phyloP scores from a whole-genome alignment of 1,284 basidiomycete genomes.

The Coniophora puteana region DNA sequence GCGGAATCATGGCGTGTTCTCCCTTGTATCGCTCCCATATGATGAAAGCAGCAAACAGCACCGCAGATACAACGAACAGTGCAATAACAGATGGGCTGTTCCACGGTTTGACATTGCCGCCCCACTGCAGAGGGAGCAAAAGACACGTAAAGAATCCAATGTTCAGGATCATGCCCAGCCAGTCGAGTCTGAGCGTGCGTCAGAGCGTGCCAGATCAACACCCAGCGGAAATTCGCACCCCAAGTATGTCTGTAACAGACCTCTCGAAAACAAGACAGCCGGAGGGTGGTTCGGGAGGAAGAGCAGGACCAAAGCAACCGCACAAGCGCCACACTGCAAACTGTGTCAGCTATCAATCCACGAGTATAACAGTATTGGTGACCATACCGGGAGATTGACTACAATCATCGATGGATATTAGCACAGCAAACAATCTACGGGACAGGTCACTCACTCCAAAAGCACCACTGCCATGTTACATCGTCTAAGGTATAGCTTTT shows the following conservation, averaged over 20 bases:
- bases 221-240: slow-evolving; percentile 1
- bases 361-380: background rate
- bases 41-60: slow-evolving; percentile 29
- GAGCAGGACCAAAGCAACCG: slow-evolving; percentile 33
- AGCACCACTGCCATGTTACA: slow-evolving; percentile 34
- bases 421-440: too few species aligned
- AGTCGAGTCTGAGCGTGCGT: slow-evolving; percentile 23
- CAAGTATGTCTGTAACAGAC: background rate
- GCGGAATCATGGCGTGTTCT: slow-evolving; percentile 26
- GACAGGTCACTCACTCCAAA: slow-evolving; percentile 26
- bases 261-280: background rate
- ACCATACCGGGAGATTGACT: slow-evolving; percentile 25
- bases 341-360: too few species aligned
- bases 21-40: slow-evolving; percentile 32
- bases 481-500: slow-evolving; percentile 12
- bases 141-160: slow-evolving; percentile 29
- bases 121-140: slow-evolving; percentile 35
- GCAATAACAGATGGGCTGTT: slow-evolving; percentile 24
- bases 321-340: slow-evolving; percentile 21
- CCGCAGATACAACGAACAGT: slow-evolving; percentile 28
- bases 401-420: too few species aligned
- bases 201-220: slow-evolving; percentile 6
- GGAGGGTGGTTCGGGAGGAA: slow-evolving; percentile 9
- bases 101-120: slow-evolving; percentile 38
- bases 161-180: slow-evolving; percentile 24